A percentile compares a stretch with the other conserved stretches of the same genome.
Conservation (phyloP, 2,329 filamentous ascomycete genomes). For the Colletotrichum agaves region DNA sequence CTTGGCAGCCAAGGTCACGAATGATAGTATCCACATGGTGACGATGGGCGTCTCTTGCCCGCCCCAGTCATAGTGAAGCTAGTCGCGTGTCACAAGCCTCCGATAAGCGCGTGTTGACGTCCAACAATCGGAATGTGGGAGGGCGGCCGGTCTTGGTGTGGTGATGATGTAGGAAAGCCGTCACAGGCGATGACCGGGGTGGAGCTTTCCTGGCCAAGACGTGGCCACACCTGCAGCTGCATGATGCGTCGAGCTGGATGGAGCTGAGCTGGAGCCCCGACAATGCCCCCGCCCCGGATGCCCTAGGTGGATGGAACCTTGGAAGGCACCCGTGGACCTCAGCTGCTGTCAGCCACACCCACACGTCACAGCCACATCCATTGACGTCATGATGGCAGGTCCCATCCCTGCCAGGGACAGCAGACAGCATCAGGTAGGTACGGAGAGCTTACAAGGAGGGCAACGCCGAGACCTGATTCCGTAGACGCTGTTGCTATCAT, state of each 20-base stretch:
- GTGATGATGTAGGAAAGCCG: not conserved
- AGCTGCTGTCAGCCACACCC: not conserved
- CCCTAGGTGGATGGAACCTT: too few species aligned
- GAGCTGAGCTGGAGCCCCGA: constrained; percentile 16
- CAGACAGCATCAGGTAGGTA: not conserved
- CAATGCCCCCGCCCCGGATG: too few species aligned
- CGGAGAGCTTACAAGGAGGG: not conserved
- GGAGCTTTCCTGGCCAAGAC: constrained; percentile 5
- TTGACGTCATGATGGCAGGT: constrained; percentile 28
- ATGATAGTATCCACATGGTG: not conserved
- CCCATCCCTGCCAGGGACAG: not conserved
- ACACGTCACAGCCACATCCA: constrained; percentile 8
- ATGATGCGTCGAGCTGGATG: not conserved
- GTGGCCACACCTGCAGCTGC: constrained; percentile 4
- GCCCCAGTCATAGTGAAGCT: not conserved
- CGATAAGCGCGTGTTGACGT: constrained; percentile 6
- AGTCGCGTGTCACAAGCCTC: constrained; percentile 1
- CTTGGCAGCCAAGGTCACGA: not conserved
- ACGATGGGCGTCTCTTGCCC: not conserved
- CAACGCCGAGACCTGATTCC: not conserved
- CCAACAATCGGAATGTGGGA: not conserved
- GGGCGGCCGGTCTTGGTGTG: not conserved
- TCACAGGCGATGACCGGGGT: constrained; percentile 7
- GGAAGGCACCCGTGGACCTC: too few species aligned
- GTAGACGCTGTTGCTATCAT: not conserved